A percentile compares a stretch with the other conserved stretches of the same genome.
Conservation (phyloP, 2,329 filamentous ascomycete genomes). For the Pseudocercospora fuligena region DNA sequence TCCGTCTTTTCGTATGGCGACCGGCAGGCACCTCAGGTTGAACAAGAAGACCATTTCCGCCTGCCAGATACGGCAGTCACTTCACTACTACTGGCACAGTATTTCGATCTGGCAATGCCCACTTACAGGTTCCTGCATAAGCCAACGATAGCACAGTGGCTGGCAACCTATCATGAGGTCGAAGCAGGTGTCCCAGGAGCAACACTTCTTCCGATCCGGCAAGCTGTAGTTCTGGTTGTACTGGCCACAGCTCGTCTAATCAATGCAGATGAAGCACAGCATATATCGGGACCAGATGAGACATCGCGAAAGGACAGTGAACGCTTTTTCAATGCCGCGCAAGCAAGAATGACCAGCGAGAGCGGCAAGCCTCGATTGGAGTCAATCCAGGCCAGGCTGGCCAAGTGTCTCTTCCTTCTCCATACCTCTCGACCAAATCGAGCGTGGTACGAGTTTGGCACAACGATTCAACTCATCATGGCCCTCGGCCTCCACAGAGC, state of each 20-base stretch:
- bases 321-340: constrained; percentile 33
- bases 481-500: constrained; percentile 44
- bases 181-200: constrained; percentile 39
- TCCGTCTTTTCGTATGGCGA: constrained; percentile 59
- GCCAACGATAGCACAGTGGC: constrained; percentile 49
- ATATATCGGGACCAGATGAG: constrained; percentile 26
- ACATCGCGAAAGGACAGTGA: constrained; percentile 36
- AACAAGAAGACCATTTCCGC: constrained; percentile 47
- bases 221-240: constrained; percentile 57
- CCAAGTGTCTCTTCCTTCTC: constrained; percentile 46
- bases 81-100: constrained; percentile 42
- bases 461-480: constrained; percentile 44
- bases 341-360: constrained; percentile 32
- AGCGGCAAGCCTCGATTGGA: constrained; percentile 36
- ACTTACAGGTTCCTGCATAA: constrained; percentile 53
- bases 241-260: constrained; percentile 54
- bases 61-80: constrained; percentile 44
- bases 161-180: constrained; percentile 54
- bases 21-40: constrained; percentile 50
- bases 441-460: constrained; percentile 47
- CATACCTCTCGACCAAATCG: constrained; percentile 44
- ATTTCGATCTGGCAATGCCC: constrained; percentile 52
- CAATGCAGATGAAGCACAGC: constrained; percentile 30
- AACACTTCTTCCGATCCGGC: constrained; percentile 48
- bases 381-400: constrained; percentile 49